These are phyloP conservation scores for Ganoderma resinaceum DNA, from an alignment of 1,284 basidiomycete species.

Conservation along the genomic window DNA sequence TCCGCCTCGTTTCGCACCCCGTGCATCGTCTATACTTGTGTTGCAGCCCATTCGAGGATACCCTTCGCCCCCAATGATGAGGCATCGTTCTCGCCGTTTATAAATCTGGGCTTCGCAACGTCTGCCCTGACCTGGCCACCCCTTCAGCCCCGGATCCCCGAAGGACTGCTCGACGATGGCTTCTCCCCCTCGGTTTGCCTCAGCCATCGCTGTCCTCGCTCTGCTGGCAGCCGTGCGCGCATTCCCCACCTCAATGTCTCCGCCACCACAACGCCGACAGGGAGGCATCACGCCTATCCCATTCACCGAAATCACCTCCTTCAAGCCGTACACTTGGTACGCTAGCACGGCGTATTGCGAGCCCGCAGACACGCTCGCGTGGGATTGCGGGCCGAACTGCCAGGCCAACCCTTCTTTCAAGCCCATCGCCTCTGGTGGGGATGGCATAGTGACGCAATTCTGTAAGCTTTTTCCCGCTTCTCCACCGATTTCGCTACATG, in stretches of 20 bases:
- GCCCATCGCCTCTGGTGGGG: slow-evolving; percentile 67
- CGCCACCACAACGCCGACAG: neutral
- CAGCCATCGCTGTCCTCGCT: neutral
- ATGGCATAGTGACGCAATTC: slow-evolving; percentile 57
- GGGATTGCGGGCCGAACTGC: slow-evolving; percentile 48
- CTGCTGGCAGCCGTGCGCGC: neutral
- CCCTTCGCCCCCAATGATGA: neutral
- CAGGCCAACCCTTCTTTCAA: slow-evolving; percentile 59
- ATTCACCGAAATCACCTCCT: slow-evolving; percentile 40
- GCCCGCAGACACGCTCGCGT: slow-evolving; percentile 40
- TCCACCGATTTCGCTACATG: neutral
- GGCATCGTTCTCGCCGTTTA: neutral
- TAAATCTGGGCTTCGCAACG: neutral
- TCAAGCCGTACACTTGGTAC: slow-evolving; percentile 49
- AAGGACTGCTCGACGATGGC: neutral
- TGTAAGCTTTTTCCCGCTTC: slow-evolving; percentile 42
- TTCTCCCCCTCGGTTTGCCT: neutral
- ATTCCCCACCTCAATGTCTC: neutral
- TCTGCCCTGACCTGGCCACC: neutral
- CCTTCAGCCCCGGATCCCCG: neutral
- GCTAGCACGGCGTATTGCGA: slow-evolving; percentile 47
- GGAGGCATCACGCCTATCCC: slow-evolving; percentile 40
- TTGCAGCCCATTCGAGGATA: neutral
- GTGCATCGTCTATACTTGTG: neutral
- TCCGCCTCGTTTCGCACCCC: neutral